A percentile compares a stretch with the other conserved stretches of the same genome.
Evolutionary conservation across 2,329 filamentous ascomycete species (phyloP).

Genomic region (Septoria linicola): DNA sequence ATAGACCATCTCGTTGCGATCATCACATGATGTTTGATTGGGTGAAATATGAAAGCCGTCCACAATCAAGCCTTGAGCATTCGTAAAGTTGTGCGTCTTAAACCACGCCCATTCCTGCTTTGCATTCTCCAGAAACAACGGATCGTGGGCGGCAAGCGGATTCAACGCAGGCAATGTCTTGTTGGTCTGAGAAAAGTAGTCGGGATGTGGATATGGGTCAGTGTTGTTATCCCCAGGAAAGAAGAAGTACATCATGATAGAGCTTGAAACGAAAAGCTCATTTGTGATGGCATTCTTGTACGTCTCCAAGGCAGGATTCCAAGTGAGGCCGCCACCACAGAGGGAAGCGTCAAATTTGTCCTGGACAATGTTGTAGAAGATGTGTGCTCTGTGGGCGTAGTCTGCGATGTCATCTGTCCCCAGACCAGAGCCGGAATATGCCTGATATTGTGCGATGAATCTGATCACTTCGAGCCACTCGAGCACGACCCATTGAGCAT

Average conservation of each 20-base stretch:
- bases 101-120: constrained; percentile 81
- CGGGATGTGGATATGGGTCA: constrained; percentile 35
- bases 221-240: constrained; percentile 78
- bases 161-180: constrained; percentile 48
- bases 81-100: constrained; percentile 74
- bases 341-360: constrained; percentile 78
- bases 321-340: constrained; percentile 85
- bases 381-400: constrained; percentile 77
- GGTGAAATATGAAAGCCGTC: constrained; percentile 86
- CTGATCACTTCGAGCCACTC: constrained; percentile 38
- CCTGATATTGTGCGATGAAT: constrained; percentile 34
- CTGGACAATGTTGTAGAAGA: constrained; percentile 83
- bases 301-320: constrained; percentile 72
- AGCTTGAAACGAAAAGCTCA: constrained; percentile 82
- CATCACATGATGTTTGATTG: constrained; percentile 60
- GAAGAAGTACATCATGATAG: constrained; percentile 84
- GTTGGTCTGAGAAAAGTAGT: constrained; percentile 37
- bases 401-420: constrained; percentile 70
- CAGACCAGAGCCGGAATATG: constrained; percentile 57
- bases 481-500: constrained; percentile 39
- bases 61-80: constrained; percentile 66
- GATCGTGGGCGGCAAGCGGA: constrained; percentile 30
- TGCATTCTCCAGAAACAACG: constrained; percentile 68
- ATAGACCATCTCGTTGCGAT: constrained; percentile 83
- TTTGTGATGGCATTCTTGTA: constrained; percentile 99